Conservation (phyloP, 2,329 filamentous ascomycete species). For the Claviceps sp. region DNA sequence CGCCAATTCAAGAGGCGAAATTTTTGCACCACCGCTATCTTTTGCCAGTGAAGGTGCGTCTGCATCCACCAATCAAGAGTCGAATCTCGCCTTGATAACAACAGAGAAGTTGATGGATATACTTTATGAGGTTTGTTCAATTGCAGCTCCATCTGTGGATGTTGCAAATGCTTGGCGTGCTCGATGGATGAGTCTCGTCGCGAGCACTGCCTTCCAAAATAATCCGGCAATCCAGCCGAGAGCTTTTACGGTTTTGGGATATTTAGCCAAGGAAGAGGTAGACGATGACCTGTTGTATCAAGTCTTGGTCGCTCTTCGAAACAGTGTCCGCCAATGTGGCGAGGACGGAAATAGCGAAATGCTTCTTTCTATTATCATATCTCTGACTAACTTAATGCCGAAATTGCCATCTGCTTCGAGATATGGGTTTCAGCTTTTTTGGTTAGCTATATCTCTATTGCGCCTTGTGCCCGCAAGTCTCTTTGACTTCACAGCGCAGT, state of each 20-base stretch:
- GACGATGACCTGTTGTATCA: constrained; percentile 60
- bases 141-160: constrained; percentile 51
- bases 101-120: constrained; percentile 49
- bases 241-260: constrained; percentile 60
- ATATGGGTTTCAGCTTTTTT: constrained; percentile 56
- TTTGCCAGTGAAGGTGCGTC: constrained; percentile 39
- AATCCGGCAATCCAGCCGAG: constrained; percentile 58
- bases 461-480: constrained; percentile 47
- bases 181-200: constrained; percentile 60
- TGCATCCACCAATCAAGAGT: constrained; percentile 40
- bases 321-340: constrained; percentile 49
- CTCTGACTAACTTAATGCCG: constrained; percentile 57
- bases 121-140: constrained; percentile 48
- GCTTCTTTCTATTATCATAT: constrained; percentile 53
- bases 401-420: constrained; percentile 53
- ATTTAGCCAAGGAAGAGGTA: constrained; percentile 55
- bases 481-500: constrained; percentile 52
- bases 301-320: constrained; percentile 53
- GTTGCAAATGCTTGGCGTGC: constrained; percentile 57
- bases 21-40: constrained; percentile 35
- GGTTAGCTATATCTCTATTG: constrained; percentile 54
- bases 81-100: constrained; percentile 34
- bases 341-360: constrained; percentile 54
- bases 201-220: constrained; percentile 59
- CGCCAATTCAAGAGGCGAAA: constrained; percentile 44